Evolutionary conservation across 2,329 filamentous ascomycete species (phyloP).

Genomic region (Pyrenophora seminiperda): DNA sequence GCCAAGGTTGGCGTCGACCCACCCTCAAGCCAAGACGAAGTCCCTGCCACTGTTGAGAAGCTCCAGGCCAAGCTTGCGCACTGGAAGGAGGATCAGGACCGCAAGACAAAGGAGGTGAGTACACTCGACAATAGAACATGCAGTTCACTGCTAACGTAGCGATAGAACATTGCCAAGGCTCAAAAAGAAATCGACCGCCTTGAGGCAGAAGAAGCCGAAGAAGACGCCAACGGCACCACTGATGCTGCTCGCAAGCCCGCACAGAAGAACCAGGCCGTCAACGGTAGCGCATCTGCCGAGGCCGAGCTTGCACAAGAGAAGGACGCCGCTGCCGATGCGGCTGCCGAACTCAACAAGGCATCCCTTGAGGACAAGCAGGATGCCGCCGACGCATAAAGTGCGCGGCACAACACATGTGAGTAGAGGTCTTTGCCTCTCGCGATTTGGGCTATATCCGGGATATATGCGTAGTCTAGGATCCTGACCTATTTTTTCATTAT

Average conservation of each 20-base stretch:
- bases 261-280: conserved; percentile 57
- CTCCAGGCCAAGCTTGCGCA: conserved; percentile 86
- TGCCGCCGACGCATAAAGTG: conserved; percentile 31
- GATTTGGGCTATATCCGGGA: conserved; percentile 26
- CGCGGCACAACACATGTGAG: conserved; percentile 4
- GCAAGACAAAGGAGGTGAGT: conserved; percentile 87
- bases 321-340: conserved; percentile 63
- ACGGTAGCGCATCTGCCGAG: conserved; percentile 58
- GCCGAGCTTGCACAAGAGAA: conserved; percentile 63
- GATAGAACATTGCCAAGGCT: conserved; percentile 92
- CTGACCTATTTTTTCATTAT: conserved; percentile 22
- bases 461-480: conserved; percentile 25
- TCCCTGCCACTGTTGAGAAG: conserved; percentile 81
- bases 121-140: not conserved
- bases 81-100: conserved; percentile 90
- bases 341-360: conserved; percentile 65
- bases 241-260: conserved; percentile 61
- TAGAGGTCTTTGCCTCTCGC: conserved; percentile 13
- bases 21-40: conserved; percentile 82
- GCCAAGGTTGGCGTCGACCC: conserved; percentile 82
- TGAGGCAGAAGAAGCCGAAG: conserved; percentile 69
- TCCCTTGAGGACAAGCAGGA: conserved; percentile 60
- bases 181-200: conserved; percentile 93
- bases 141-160: conserved; percentile 17
- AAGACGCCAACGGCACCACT: conserved; percentile 56